Evolutionary conservation across 345 rosid species (phyloP).

Genomic region (Gossypium turneri): DNA sequence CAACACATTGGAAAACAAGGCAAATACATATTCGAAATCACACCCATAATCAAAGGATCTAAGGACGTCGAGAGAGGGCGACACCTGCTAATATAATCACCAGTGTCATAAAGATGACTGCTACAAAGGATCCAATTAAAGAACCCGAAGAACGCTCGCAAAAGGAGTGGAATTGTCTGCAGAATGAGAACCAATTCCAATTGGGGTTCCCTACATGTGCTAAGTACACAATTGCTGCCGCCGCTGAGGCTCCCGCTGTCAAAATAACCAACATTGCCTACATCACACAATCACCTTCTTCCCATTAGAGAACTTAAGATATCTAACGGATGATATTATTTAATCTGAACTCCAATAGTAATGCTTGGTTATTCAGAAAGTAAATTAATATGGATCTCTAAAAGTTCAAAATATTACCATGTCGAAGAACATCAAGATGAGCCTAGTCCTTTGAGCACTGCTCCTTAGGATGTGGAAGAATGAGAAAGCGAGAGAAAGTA

Average conservation of each 20-base stretch:
- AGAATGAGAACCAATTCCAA: constrained; percentile 70
- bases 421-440: constrained; percentile 49
- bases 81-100: constrained; percentile 45
- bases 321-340: too few species aligned
- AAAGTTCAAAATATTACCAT: constrained; percentile 44
- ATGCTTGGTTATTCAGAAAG: not conserved
- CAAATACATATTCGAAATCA: too few species aligned
- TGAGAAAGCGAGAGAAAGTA: constrained; percentile 46
- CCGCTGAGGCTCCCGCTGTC: constrained; percentile 69
- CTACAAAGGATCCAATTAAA: constrained; percentile 66
- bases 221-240: constrained; percentile 70
- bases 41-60: not conserved
- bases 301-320: too few species aligned
- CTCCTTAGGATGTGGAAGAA: constrained; percentile 53
- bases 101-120: constrained; percentile 26
- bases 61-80: constrained; percentile 50
- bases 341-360: too few species aligned
- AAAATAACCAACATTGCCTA: constrained; percentile 61
- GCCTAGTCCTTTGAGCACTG: constrained; percentile 39
- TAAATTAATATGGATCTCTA: not conserved
- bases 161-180: constrained; percentile 75
- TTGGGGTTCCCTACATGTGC: constrained; percentile 69
- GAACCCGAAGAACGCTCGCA: constrained; percentile 73
- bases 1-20: not conserved
- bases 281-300: not conserved